Evolutionary conservation across 1,284 basidiomycete species (phyloP), one percentile per base, ranked within the genome.

Genomic region (Trichosporon coremiiforme): DNA sequence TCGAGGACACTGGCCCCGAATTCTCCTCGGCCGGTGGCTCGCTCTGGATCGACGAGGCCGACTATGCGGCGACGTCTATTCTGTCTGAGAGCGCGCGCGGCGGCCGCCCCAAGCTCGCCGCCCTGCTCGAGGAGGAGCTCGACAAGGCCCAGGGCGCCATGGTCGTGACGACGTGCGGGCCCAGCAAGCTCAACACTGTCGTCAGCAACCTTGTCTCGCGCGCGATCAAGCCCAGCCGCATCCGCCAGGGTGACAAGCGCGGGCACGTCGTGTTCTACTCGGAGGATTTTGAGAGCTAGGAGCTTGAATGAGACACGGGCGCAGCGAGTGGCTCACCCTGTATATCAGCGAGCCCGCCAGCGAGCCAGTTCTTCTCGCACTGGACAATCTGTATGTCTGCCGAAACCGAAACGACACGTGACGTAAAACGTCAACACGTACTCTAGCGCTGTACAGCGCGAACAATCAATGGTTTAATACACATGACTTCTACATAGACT

Each of bases 131-230:
- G 13, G 89, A 91, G 68, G 92, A 93, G 79, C 87, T 90, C 4
- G 85, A 87, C 65, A 72, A 75, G 7, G 85, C 89, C 4, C 79
- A 85, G 73, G 91, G 90, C 5, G 82, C 87, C 10, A 79, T 91
- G 62, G 84, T 90, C 57, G 90, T 92, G 89, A 88, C 75, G 90
- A 89, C 89, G 70, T 94, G 92, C 76, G 92, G 91, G 5, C 92
- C 92, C 0, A 85, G 86, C 0, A 90, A 90, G 20, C 85, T 93
- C 69, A 90, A 90, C 76, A 89, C 88, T 2, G 84, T 92, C 75
- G 87, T 93, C 25, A 86, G 91, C 62, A 90, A 91, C 79, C 84
- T 87, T 60, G 87, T 92, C 29, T 87, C 90, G 1, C 83, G 86
- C 57, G 87, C 89, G 74, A 90, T 92, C 66, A 85, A 88, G 75